These are phyloP conservation scores for Tetracladium setigerum DNA, from an alignment of 495 filamentous ascomycete species.

Conservation along the genomic window DNA sequence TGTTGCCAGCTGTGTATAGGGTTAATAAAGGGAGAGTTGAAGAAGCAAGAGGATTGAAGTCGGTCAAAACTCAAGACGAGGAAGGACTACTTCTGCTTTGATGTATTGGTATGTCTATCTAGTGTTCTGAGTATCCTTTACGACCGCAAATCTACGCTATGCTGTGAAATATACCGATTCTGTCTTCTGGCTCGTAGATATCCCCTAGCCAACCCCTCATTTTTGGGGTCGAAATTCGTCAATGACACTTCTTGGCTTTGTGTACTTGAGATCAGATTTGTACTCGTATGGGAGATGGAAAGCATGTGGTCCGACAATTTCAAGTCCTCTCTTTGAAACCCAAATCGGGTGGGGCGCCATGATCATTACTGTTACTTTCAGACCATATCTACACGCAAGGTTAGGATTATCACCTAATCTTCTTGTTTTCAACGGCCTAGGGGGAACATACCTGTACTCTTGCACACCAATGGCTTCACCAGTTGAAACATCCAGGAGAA, in stretches of 20 bases:
- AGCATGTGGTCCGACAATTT: conserved; percentile 42
- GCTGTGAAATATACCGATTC: no score
- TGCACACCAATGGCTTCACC: conserved; percentile 53
- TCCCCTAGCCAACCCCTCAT: neutral
- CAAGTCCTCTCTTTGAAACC: conserved; percentile 43
- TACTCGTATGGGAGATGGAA: conserved; percentile 45
- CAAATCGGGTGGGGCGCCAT: conserved; percentile 50
- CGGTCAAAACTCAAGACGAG: conserved; percentile 13
- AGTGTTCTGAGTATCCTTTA: no score
- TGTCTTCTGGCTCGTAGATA: neutral
- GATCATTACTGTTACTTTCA: conserved; percentile 47
- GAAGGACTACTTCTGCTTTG: neutral
- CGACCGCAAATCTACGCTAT: no score
- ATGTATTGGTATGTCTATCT: no score
- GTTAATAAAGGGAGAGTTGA: conserved; percentile 34
- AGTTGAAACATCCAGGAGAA: conserved; percentile 49
- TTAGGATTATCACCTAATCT: no score
- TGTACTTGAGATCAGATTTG: conserved; percentile 38
- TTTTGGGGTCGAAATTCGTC: conserved; percentile 35
- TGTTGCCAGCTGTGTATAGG: conserved; percentile 37
- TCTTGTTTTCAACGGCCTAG: no score
- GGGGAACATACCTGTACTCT: conserved; percentile 36
- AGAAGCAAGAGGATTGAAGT: conserved; percentile 8
- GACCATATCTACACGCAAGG: conserved; percentile 32
- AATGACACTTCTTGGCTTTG: conserved; percentile 43